Evolutionary conservation across 169 alveolate species (phyloP), one percentile per base, ranked within the genome.

Genomic region (Plasmodium relictum): DNA sequence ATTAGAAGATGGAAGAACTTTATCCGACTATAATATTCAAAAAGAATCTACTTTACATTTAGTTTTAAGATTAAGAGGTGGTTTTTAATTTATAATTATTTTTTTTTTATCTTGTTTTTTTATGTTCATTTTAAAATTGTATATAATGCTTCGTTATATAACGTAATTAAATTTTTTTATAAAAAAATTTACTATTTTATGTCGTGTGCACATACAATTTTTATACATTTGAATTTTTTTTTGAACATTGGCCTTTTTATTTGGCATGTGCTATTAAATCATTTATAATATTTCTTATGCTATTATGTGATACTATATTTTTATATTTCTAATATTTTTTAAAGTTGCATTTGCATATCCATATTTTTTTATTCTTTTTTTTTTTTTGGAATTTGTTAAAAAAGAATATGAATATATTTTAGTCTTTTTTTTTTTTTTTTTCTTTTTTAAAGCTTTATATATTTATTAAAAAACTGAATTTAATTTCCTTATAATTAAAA

Each of bases 1-100:
- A 95, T 95, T 99, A 76, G 99, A 98, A 88, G 99, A 99, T 85
- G 99, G 99, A 63, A 95, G 99, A 87, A 98, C 99, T 31, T 95
- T 99, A 63, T 96, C 99, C 10, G 99, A 99, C 93, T 99, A 99
- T 98, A 98, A 99, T 93, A 98, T 98, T 92, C 99, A 97, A 95
- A 98, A 98, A 95, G 99, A 98, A 94, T 97, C 99, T 31, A 98
- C 99, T 8, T 97, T 98, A 58, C 99, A 98, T 92, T 94, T 98
- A 91, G 99, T 99, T 24, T 58, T 76, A 31, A 48, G 96, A 62
- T 52, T 76, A 52, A 62, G 96, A 93, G 87, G 94, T 88, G 94
- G 95, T 95, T 61, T 62, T 65, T 76, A 62, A 76, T 62, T 65
- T 76, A 42, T 48, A 8, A 50, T 45, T 50, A 50, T 12, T 41